A percentile compares a stretch with the other conserved stretches of the same genome.
Conservation (phyloP, 495 filamentous ascomycete genomes). For the Talaromyces borbonicus region DNA sequence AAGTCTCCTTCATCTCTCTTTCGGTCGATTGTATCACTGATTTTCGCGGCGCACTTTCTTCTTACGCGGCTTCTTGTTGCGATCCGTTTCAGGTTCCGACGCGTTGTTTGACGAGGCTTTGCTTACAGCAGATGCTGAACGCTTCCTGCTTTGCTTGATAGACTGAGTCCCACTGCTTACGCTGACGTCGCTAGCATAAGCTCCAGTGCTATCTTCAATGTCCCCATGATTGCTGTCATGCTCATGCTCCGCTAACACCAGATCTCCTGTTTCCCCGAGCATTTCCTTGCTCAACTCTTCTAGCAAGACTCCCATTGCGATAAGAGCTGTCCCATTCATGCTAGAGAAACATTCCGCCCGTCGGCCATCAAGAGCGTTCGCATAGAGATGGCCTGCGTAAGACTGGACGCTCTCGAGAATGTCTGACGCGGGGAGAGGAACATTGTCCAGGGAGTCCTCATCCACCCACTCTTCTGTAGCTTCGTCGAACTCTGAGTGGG, state of each 20-base stretch:
- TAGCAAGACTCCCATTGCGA: slow-evolving; percentile 71
- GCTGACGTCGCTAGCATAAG: background rate
- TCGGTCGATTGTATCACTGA: background rate
- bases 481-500: slow-evolving; percentile 25
- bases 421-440: slow-evolving; percentile 58
- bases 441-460: slow-evolving; percentile 11
- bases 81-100: background rate
- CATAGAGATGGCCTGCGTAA: slow-evolving; percentile 68
- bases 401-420: slow-evolving; percentile 66
- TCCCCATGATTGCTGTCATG: slow-evolving; percentile 17
- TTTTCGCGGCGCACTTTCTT: slow-evolving; percentile 1
- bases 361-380: slow-evolving; percentile 22
- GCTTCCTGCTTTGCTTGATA: background rate
- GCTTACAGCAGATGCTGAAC: slow-evolving; percentile 1
- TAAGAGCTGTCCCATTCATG: slow-evolving; percentile 77
- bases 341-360: slow-evolving; percentile 45
- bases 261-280: slow-evolving; percentile 61
- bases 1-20: background rate
- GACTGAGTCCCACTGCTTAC: background rate
- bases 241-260: slow-evolving; percentile 62
- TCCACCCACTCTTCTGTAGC: background rate
- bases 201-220: no score
- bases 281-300: slow-evolving; percentile 61
- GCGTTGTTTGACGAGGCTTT: background rate
- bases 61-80: slow-evolving; percentile 8